Evolutionary conservation across 805 yeast species (phyloP).

Genomic region (Nakazawaea sp.): DNA sequence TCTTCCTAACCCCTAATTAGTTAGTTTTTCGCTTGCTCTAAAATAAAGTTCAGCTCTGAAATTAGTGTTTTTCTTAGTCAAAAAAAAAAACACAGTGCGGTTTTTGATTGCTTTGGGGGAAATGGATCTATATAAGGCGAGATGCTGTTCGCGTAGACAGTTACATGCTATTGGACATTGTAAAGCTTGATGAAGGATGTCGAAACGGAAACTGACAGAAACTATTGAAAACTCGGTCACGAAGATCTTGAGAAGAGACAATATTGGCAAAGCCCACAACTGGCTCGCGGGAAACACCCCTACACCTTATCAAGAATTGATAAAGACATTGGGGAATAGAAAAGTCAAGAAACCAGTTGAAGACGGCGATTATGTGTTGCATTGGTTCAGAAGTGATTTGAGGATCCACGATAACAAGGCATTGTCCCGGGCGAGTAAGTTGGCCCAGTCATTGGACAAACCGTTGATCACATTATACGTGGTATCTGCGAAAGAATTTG

Average conservation of each 20-base stretch:
- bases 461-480: slow-evolving; percentile 35
- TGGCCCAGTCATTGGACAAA: slow-evolving; percentile 21
- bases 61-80: too few relatives aligned
- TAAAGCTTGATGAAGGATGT: too few relatives aligned
- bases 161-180: too few relatives aligned
- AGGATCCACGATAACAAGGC: slow-evolving; percentile 38
- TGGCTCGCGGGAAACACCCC: slow-evolving; percentile 1
- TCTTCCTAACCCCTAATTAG: too few relatives aligned
- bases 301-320: slow-evolving; percentile 3
- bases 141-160: too few relatives aligned
- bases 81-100: too few relatives aligned
- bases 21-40: too few relatives aligned
- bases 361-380: slow-evolving; percentile 25
- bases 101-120: not conserved
- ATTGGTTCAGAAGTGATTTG: slow-evolving; percentile 42
- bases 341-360: not conserved
- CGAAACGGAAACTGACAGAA: slow-evolving; percentile 4
- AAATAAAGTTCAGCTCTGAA: too few relatives aligned
- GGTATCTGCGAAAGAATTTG: slow-evolving; percentile 31
- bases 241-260: slow-evolving; percentile 9
- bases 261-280: slow-evolving; percentile 3
- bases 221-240: slow-evolving; percentile 4
- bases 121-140: not conserved
- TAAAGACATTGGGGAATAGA: not conserved
- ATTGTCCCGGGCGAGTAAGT: slow-evolving; percentile 27